These are phyloP conservation scores for Beauveria sp. DNA, from an alignment of 2,329 filamentous ascomycete species.

Conservation along the genomic window DNA sequence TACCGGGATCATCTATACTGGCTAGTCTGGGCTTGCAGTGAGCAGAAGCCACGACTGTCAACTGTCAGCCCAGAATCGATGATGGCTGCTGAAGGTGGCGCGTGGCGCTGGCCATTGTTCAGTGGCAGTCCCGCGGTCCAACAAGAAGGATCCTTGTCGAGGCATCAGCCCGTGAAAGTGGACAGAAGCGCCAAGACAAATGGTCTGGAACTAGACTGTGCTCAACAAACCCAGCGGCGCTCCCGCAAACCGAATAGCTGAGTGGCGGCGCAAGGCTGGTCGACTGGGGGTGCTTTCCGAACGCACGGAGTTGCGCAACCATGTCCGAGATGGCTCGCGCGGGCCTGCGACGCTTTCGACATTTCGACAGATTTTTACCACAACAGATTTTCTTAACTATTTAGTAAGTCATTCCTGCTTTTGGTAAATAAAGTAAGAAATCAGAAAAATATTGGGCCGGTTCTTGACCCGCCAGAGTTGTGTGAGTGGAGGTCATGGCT, in stretches of 20 bases:
- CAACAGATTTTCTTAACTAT: no score
- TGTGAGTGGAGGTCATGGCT: slow-evolving; percentile 2
- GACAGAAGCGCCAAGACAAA: not conserved
- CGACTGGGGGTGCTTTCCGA: not conserved
- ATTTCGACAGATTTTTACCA: not conserved
- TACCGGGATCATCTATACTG: not conserved
- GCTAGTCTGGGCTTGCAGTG: not conserved
- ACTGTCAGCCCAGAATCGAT: not conserved
- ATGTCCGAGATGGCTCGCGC: not conserved
- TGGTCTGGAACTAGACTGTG: not conserved
- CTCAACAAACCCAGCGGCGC: not conserved
- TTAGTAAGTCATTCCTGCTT: not conserved
- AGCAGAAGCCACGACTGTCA: not conserved
- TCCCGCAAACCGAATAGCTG: not conserved
- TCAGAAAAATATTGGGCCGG: not conserved
- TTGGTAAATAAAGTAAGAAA: not conserved
- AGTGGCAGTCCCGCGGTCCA: not conserved
- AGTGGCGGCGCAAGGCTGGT: not conserved
- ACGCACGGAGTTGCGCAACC: not conserved
- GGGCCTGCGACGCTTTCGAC: not conserved
- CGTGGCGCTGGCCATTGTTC: not conserved
- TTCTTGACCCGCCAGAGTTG: not conserved
- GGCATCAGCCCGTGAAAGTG: not conserved
- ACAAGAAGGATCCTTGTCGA: not conserved
- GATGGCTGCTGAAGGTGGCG: not conserved